phyloP scores from a whole-genome alignment of 169 alveolate genomes.

The Eimeria praecox region DNA sequence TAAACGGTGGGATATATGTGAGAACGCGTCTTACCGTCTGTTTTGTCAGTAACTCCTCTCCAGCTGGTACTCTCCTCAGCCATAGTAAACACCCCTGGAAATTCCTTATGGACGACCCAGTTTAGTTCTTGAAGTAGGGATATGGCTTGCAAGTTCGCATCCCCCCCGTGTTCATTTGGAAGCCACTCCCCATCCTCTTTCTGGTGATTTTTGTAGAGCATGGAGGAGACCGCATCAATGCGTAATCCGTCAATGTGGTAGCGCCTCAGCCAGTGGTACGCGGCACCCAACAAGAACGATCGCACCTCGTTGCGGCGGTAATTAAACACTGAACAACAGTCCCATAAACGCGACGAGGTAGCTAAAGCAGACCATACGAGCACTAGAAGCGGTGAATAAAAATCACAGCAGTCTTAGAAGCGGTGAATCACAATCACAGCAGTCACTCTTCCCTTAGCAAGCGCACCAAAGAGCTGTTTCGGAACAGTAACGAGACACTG shows the following conservation, averaged over 20 bases:
- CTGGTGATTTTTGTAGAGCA: conserved; percentile 86
- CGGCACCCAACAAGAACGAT: conserved; percentile 88
- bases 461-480: not conserved
- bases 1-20: not conserved
- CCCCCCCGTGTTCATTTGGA: conserved; percentile 89
- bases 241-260: conserved; percentile 89
- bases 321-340: conserved; percentile 83
- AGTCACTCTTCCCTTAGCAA: not conserved
- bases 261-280: conserved; percentile 88
- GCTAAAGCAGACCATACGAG: not conserved
- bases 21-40: conserved; percentile 1
- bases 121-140: conserved; percentile 87
- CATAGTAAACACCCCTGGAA: conserved; percentile 89
- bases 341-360: not conserved
- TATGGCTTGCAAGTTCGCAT: conserved; percentile 88
- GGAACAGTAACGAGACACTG: not conserved
- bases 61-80: conserved; percentile 89
- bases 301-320: conserved; percentile 88
- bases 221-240: conserved; percentile 88
- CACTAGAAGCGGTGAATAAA: not conserved
- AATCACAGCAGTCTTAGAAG: not conserved
- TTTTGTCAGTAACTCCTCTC: conserved; percentile 87
- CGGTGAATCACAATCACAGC: not conserved
- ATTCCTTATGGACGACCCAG: conserved; percentile 89
- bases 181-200: conserved; percentile 87